Conservation (phyloP, 2,329 filamentous ascomycete species). For the Colletotrichum godetiae region DNA sequence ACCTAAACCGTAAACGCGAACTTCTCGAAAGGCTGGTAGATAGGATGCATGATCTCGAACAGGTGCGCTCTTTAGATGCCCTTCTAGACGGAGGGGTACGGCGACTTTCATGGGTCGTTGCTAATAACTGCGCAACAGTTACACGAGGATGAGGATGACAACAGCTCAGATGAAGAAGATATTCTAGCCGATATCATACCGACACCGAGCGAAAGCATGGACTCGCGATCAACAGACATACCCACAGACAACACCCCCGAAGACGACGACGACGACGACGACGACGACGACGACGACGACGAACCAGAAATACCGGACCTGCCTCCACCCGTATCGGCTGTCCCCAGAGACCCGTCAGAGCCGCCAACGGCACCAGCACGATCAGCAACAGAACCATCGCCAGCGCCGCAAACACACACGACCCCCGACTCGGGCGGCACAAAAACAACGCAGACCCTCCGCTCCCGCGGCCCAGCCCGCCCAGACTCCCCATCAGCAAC, state of each 20-base stretch:
- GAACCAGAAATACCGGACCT: constrained; percentile 18
- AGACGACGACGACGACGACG: constrained; percentile 20
- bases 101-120: constrained; percentile 38
- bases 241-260: constrained; percentile 38
- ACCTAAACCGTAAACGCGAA: constrained; percentile 74
- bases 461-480: constrained; percentile 43
- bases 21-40: constrained; percentile 74
- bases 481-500: constrained; percentile 37
- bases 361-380: neutral
- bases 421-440: neutral
- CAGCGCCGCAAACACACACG: constrained; percentile 42
- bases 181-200: constrained; percentile 65
- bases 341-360: neutral
- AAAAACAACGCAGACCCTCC: constrained; percentile 47
- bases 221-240: constrained; percentile 44
- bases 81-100: neutral
- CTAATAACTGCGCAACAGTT: constrained; percentile 46
- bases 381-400: neutral
- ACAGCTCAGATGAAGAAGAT: constrained; percentile 67
- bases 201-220: constrained; percentile 65
- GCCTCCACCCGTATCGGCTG: constrained; percentile 6
- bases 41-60: constrained; percentile 74
- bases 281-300: constrained; percentile 14
- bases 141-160: constrained; percentile 52
- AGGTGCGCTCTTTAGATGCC: constrained; percentile 57